phyloP scores from a whole-genome alignment of 345 rosid species.

The Heritiera littoralis region DNA sequence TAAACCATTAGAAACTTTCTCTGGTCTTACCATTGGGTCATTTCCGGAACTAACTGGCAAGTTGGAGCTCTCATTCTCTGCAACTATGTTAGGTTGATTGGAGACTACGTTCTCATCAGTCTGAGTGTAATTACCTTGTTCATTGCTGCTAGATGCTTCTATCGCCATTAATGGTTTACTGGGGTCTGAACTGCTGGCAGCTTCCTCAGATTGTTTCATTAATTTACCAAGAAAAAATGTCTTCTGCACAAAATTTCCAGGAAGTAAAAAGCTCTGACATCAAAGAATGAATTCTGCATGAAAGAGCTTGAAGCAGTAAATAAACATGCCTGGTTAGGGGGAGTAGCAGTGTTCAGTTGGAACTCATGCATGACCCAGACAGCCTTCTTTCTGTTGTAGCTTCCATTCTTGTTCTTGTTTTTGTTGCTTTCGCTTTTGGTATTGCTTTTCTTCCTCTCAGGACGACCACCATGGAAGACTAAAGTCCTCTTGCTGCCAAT shows the following conservation, averaged over 20 bases:
- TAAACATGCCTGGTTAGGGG: slow-evolving; percentile 16
- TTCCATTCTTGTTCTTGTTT: background rate
- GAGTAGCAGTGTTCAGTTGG: background rate
- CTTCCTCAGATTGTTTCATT: background rate
- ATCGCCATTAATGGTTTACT: background rate
- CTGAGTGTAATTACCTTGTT: background rate
- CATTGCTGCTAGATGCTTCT: background rate
- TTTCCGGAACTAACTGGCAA: background rate
- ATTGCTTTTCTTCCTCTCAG: background rate
- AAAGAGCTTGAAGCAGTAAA: background rate
- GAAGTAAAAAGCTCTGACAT: no score
- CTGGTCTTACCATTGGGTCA: background rate
- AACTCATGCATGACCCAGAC: slow-evolving; percentile 40
- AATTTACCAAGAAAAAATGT: background rate
- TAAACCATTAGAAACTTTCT: background rate
- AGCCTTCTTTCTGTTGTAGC: slow-evolving; percentile 11
- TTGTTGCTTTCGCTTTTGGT: background rate
- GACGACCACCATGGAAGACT: slow-evolving; percentile 29
- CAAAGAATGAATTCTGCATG: background rate
- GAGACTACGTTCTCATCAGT: background rate
- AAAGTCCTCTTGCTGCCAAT: slow-evolving; percentile 42
- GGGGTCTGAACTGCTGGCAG: background rate
- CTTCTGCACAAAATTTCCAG: background rate
- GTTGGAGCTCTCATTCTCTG: background rate
- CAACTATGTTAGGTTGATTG: background rate